These are phyloP conservation scores for Eucalyptus lansdowneana DNA, from an alignment of 345 rosid species.

Conservation along the genomic window DNA sequence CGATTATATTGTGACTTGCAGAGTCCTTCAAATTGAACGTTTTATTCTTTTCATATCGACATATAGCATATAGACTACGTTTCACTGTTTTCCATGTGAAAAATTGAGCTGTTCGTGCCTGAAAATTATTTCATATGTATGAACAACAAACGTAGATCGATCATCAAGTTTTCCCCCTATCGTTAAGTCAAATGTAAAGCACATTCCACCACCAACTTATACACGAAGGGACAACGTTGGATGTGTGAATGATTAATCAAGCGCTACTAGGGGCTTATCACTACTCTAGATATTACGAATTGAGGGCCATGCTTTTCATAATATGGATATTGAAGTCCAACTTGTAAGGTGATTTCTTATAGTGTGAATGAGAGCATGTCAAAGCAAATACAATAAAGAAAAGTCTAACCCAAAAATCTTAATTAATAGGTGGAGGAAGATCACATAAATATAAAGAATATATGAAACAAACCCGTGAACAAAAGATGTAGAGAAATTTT, in stretches of 20 bases:
- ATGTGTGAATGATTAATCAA: not conserved
- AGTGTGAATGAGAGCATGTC: not conserved
- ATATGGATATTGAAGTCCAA: not conserved
- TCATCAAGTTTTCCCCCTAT: not conserved
- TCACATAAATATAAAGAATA: fast-evolving
- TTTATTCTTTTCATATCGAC: not conserved
- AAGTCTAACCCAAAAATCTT: not conserved
- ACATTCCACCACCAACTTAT: not conserved
- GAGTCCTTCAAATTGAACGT: not conserved
- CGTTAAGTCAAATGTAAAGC: not conserved
- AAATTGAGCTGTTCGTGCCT: not conserved
- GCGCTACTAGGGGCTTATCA: not conserved
- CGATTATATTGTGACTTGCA: not conserved
- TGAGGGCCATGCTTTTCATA: not conserved
- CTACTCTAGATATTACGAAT: not conserved
- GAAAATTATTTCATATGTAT: not conserved
- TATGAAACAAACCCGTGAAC: not conserved
- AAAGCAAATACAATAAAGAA: not conserved
- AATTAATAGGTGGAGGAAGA: not conserved
- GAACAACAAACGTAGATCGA: not conserved
- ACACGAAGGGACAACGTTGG: not conserved
- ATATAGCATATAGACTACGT: not conserved
- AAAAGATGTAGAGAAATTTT: not conserved
- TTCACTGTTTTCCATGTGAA: not conserved
- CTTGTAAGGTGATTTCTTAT: not conserved